A percentile compares a stretch with the other conserved stretches of the same genome.
Conservation (phyloP, 768 basidiomycete species). For the Hygrophoropsis aurantiaca region DNA sequence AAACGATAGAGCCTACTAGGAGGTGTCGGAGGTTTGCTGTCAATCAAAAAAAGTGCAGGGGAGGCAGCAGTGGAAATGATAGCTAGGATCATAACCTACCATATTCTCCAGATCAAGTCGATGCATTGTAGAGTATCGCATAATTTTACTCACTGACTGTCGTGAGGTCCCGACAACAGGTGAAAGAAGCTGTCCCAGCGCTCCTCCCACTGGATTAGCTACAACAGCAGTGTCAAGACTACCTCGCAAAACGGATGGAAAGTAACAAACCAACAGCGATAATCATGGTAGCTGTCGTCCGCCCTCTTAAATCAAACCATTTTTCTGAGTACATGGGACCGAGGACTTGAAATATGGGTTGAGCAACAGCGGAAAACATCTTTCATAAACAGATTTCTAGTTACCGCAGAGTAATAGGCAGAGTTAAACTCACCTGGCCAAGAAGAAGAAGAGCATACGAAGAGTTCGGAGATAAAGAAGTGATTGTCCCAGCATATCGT, state of each 20-base stretch:
- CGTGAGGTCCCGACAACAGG: slow-evolving; percentile 55
- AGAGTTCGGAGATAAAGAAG: slow-evolving; percentile 47
- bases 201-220: slow-evolving; percentile 77
- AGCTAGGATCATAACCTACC: slow-evolving; percentile 68
- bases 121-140: not conserved
- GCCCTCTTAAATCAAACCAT: slow-evolving; percentile 77
- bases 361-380: slow-evolving; percentile 63
- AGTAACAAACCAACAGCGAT: slow-evolving; percentile 45
- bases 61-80: slow-evolving; percentile 64
- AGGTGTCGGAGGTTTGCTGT: slow-evolving; percentile 66
- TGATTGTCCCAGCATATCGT: slow-evolving; percentile 67
- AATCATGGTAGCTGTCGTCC: slow-evolving; percentile 76
- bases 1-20: slow-evolving; percentile 54
- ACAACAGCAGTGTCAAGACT: not conserved
- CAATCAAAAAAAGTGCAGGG: slow-evolving; percentile 61
- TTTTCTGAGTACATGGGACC: slow-evolving; percentile 80
- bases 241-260: not conserved
- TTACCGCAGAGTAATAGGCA: not conserved
- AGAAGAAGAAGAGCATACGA: slow-evolving; percentile 69
- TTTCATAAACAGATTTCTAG: slow-evolving; percentile 26
- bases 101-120: not conserved
- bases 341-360: slow-evolving; percentile 74
- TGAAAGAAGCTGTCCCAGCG: slow-evolving; percentile 71
- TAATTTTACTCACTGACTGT: slow-evolving; percentile 50
- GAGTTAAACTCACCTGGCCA: slow-evolving; percentile 56